Conservation (phyloP, 768 basidiomycete genomes). For the Pleurotus djamor region DNA sequence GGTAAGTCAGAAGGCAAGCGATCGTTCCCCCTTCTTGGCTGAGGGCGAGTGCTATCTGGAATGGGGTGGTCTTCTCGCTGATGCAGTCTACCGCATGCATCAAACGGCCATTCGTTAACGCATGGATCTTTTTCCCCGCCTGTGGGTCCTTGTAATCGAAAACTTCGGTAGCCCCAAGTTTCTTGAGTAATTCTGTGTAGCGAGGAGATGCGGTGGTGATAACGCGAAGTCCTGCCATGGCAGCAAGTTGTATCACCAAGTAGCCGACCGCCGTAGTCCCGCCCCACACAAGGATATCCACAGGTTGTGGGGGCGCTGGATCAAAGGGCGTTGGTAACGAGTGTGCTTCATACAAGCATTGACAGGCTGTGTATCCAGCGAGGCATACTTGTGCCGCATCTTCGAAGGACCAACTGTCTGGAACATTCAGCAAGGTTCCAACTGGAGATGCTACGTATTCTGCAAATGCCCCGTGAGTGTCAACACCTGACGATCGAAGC, state of each 20-base stretch:
- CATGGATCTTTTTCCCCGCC: constrained; percentile 21
- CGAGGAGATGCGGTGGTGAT: constrained; percentile 36
- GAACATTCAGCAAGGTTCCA: constrained; percentile 14
- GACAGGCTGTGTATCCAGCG: constrained; percentile 5
- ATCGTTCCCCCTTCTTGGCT: constrained; percentile 19
- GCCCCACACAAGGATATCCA: constrained; percentile 18
- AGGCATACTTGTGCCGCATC: constrained; percentile 16
- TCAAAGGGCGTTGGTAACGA: constrained; percentile 14
- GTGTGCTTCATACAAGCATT: constrained; percentile 15
- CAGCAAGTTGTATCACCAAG: neutral
- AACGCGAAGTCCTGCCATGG: constrained; percentile 36
- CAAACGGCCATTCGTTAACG: constrained; percentile 19
- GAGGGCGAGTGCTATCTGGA: constrained; percentile 17
- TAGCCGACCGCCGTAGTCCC: neutral
- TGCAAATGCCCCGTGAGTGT: constrained; percentile 11
- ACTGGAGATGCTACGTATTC: constrained; percentile 16
- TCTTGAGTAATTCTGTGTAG: neutral
- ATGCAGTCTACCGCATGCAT: constrained; percentile 24
- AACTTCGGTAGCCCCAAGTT: constrained; percentile 32
- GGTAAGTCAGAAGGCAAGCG: constrained; percentile 19
- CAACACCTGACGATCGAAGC: neutral
- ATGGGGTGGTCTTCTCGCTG: constrained; percentile 20
- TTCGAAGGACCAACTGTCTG: constrained; percentile 19
- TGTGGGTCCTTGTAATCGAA: constrained; percentile 33
- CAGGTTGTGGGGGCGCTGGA: constrained; percentile 8